A percentile compares a stretch with the other conserved stretches of the same genome.
Evolutionary conservation across 495 filamentous ascomycete genomes (phyloP).

Genomic region (Penicillium atrosanguineum): DNA sequence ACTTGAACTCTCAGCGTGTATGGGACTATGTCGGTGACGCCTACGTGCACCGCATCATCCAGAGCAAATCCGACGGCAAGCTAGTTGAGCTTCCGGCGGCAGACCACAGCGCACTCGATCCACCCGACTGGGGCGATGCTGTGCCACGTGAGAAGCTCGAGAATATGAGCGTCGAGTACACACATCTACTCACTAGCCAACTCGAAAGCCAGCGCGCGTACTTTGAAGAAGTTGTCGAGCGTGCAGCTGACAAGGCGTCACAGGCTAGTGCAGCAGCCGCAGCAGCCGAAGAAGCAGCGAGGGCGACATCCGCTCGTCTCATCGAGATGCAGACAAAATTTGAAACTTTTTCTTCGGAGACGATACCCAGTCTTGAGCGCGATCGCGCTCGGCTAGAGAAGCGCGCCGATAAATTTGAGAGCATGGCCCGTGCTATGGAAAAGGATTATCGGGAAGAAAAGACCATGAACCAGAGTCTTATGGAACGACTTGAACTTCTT

Average conservation of each 20-base stretch:
- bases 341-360: slow-evolving; percentile 52
- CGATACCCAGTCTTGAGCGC: slow-evolving; percentile 63
- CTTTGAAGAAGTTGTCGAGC: slow-evolving; percentile 89
- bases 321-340: slow-evolving; percentile 54
- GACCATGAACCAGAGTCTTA: slow-evolving; percentile 71
- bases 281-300: slow-evolving; percentile 54
- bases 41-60: slow-evolving; percentile 93
- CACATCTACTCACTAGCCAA: slow-evolving; percentile 86
- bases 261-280: slow-evolving; percentile 67
- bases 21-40: slow-evolving; percentile 96
- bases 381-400: slow-evolving; percentile 66
- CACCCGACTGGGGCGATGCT: slow-evolving; percentile 57
- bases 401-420: slow-evolving; percentile 66
- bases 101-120: slow-evolving; percentile 42
- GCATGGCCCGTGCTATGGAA: slow-evolving; percentile 71
- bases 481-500: slow-evolving; percentile 71
- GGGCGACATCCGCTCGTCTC: slow-evolving; percentile 50
- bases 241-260: slow-evolving; percentile 86
- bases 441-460: slow-evolving; percentile 87
- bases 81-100: slow-evolving; percentile 74
- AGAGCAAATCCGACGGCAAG: slow-evolving; percentile 85
- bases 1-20: slow-evolving; percentile 87
- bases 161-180: slow-evolving; percentile 88
- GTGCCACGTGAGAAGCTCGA: slow-evolving; percentile 91
- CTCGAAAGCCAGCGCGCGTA: slow-evolving; percentile 89